These are phyloP conservation scores for Morella rubra DNA, from an alignment of 306 rosid genomes.

Conservation along the genomic window DNA sequence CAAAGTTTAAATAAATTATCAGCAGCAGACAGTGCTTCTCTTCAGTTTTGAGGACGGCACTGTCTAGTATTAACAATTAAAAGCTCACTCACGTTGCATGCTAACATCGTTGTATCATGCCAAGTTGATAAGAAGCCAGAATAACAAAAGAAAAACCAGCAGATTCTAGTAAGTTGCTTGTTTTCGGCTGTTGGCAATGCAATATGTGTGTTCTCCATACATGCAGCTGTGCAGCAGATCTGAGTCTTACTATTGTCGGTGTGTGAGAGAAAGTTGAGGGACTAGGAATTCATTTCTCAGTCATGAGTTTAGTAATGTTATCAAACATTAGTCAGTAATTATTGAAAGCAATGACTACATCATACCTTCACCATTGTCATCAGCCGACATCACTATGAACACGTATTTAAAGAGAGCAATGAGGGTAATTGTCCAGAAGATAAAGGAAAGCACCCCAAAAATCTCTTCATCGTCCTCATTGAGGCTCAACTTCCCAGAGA, in stretches of 20 bases:
- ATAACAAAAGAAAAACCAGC: neutral
- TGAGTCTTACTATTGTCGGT: neutral
- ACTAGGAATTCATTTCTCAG: neutral
- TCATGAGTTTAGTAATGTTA: neutral
- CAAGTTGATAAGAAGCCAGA: neutral
- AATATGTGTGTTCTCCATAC: neutral
- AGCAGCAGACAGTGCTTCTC: neutral
- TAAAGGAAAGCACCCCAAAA: slow-evolving; percentile 73
- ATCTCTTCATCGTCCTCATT: slow-evolving; percentile 74
- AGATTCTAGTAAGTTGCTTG: neutral
- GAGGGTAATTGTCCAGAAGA: slow-evolving; percentile 78
- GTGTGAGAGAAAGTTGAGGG: slow-evolving; percentile 8
- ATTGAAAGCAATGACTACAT: slow-evolving; percentile 5
- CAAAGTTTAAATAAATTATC: neutral
- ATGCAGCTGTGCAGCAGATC: neutral
- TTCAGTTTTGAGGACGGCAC: neutral
- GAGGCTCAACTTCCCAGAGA: slow-evolving; percentile 71
- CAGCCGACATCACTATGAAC: slow-evolving; percentile 69
- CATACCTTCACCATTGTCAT: slow-evolving; percentile 86
- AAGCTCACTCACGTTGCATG: neutral
- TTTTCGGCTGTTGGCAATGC: neutral
- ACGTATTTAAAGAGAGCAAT: slow-evolving; percentile 77
- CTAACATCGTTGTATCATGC: neutral
- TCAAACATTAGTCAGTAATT: neutral
- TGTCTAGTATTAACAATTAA: neutral